Evolutionary conservation across 495 filamentous ascomycete species (phyloP).

Genomic region (Aspergillus panamensis): DNA sequence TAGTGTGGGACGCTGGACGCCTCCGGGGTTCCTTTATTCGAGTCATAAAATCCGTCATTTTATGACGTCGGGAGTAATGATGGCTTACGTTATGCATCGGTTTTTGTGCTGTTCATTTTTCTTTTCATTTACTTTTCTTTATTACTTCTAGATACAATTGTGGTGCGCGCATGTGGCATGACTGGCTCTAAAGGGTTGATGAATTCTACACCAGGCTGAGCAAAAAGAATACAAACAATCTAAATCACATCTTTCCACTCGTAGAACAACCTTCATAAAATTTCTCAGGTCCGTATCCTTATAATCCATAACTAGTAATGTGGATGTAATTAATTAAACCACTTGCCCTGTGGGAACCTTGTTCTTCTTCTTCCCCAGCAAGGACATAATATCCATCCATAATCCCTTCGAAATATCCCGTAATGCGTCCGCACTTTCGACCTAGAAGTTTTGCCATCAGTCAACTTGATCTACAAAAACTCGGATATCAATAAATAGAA

Average conservation of each 20-base stretch:
- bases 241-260: neutral
- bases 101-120: conserved; percentile 34
- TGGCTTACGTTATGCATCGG: conserved; percentile 38
- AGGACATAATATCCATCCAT: conserved; percentile 22
- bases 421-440: conserved; percentile 36
- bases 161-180: conserved; percentile 39
- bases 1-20: conserved; percentile 22
- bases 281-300: neutral
- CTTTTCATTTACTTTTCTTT: conserved; percentile 29
- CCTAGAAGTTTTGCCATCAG: conserved; percentile 10
- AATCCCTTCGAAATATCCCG: conserved; percentile 22
- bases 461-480: neutral
- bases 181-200: conserved; percentile 30
- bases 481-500: too few species aligned
- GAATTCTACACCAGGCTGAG: conserved; percentile 19
- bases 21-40: conserved; percentile 5
- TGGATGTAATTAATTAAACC: neutral
- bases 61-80: conserved; percentile 46
- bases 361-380: conserved; percentile 11
- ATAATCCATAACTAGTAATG: too few species aligned
- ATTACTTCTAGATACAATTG: conserved; percentile 26
- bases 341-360: neutral
- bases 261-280: neutral
- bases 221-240: conserved; percentile 1
- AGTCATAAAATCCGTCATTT: conserved; percentile 34